Conservation (phyloP, 2,329 filamentous ascomycete genomes). For the Diaporthe eres region DNA sequence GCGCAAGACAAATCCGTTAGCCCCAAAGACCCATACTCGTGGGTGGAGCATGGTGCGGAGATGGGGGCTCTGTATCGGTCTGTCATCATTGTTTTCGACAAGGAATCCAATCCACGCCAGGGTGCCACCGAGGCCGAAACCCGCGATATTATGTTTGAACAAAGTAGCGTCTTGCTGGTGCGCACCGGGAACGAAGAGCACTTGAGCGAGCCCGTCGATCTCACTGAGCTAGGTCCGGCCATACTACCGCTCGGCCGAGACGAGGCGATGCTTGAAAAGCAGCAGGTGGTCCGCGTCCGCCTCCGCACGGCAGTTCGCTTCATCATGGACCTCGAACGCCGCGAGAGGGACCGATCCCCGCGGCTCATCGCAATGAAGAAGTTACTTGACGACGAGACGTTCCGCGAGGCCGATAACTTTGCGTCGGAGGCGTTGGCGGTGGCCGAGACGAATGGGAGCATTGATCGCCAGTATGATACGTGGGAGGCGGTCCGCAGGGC, state of each 20-base stretch:
- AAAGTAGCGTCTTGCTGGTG: background rate
- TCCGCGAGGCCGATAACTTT: background rate
- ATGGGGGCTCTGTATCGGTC: too few species aligned
- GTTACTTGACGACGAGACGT: constrained; percentile 8
- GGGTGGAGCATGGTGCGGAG: too few species aligned
- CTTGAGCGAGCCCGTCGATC: constrained; percentile 1
- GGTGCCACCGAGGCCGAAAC: background rate
- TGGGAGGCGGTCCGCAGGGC: constrained; percentile 7
- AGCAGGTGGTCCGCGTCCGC: background rate
- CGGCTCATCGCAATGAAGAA: constrained; percentile 2
- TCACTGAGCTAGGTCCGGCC: background rate
- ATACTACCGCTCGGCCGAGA: background rate
- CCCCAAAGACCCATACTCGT: too few species aligned
- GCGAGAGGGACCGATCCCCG: background rate
- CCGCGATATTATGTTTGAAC: background rate
- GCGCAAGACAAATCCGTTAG: too few species aligned
- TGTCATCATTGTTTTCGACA: too few species aligned
- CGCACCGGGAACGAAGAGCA: background rate
- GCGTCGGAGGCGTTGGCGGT: background rate
- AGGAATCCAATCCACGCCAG: too few species aligned
- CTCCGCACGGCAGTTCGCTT: background rate
- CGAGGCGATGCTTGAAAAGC: background rate
- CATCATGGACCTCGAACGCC: background rate
- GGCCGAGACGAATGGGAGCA: background rate
- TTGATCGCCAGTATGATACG: constrained; percentile 1